Percentiles rank a stretch among this genome's conserved stretches.
These are phyloP conservation scores for Tuber borchii DNA, from an alignment of 495 filamentous ascomycete species.

Conservation along the genomic window DNA sequence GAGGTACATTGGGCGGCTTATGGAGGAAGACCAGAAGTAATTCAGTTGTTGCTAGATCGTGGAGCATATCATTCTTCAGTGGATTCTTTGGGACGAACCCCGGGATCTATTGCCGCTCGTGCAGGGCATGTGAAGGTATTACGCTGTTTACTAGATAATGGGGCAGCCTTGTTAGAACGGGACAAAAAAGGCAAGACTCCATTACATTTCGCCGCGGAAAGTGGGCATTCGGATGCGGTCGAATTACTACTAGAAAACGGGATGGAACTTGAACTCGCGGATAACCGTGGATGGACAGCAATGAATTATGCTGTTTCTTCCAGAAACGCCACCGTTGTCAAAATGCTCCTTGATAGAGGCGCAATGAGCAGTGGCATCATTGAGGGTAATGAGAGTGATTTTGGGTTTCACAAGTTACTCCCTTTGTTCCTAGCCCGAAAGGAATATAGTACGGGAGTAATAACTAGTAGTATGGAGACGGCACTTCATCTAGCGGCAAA, in stretches of 20 bases:
- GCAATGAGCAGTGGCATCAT: neutral
- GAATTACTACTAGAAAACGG: conserved; percentile 39
- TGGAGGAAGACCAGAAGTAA: conserved; percentile 1
- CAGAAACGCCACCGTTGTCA: neutral
- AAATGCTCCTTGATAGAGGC: conserved; percentile 10
- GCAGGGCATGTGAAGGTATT: conserved; percentile 43
- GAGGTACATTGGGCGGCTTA: conserved; percentile 17
- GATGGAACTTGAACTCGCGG: conserved; percentile 20
- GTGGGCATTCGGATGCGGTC: conserved; percentile 36
- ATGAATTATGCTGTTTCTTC: conserved; percentile 41
- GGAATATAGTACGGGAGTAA: neutral
- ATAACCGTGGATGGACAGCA: conserved; percentile 38
- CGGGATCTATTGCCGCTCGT: conserved; percentile 42
- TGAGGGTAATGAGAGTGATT: neutral
- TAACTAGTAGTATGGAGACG: neutral
- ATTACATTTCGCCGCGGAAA: conserved; percentile 42
- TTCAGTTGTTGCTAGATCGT: conserved; percentile 40
- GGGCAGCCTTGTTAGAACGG: conserved; percentile 41
- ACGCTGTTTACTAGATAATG: conserved; percentile 42
- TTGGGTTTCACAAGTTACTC: neutral
- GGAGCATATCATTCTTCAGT: conserved; percentile 43
- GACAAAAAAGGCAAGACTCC: conserved; percentile 42
- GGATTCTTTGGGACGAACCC: conserved; percentile 41
- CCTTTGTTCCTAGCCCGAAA: neutral
- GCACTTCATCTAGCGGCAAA: neutral